These are phyloP conservation scores for Malus hybrid DNA, from an alignment of 331 rosid genomes.

Conservation along the genomic window DNA sequence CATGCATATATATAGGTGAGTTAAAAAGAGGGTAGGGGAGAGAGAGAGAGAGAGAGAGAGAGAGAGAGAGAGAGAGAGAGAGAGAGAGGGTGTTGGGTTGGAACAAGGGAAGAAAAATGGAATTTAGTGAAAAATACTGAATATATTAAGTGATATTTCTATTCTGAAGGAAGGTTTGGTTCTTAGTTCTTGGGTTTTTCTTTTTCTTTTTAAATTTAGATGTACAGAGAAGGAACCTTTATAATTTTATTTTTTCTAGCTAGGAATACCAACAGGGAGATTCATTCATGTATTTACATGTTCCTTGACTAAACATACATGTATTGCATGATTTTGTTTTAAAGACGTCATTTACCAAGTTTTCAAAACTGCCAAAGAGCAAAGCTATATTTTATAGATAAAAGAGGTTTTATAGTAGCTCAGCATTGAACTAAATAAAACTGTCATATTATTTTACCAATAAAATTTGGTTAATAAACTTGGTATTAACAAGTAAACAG, in stretches of 20 bases:
- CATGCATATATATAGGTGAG: not conserved
- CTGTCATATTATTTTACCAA: too few relatives aligned
- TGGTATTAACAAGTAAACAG: too few relatives aligned
- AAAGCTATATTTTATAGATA: too few relatives aligned
- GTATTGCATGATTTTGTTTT: not conserved
- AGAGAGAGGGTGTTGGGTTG: not conserved
- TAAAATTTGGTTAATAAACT: too few relatives aligned
- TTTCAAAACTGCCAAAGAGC: not conserved
- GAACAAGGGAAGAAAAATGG: not conserved
- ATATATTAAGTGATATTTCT: conserved; percentile 1
- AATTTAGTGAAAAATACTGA: not conserved
- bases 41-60: not conserved
- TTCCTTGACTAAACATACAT: not conserved
- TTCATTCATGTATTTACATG: not conserved
- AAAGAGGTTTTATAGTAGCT: too few relatives aligned
- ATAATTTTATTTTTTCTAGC: not conserved
- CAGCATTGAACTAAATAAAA: too few relatives aligned
- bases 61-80: too few relatives aligned
- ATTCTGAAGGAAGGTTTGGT: not conserved
- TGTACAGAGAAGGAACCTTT: not conserved
- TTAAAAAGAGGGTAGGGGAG: not conserved
- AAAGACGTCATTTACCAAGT: not conserved
- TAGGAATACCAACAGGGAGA: conserved; percentile 1
- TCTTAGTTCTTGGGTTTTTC: not conserved
- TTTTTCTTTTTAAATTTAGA: not conserved